Evolutionary conservation across 805 yeast genomes (phyloP).

Genomic region (Kuraishia floccosa): DNA sequence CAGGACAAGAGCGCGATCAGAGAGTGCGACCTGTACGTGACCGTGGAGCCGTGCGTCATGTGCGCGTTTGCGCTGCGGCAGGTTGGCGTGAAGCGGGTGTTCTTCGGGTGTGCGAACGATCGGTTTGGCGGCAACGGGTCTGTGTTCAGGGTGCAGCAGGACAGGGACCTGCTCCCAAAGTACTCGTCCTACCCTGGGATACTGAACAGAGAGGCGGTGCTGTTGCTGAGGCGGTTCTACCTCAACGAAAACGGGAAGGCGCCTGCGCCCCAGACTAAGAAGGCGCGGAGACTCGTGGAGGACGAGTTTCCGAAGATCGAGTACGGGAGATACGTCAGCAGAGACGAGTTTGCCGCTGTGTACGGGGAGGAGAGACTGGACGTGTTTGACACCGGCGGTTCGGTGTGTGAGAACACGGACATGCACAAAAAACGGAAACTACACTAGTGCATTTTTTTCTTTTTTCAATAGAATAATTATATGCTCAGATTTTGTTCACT

Average conservation of each 20-base stretch:
- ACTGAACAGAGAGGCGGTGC: slow-evolving; percentile 69
- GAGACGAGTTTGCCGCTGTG: slow-evolving; percentile 34
- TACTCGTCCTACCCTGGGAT: slow-evolving; percentile 70
- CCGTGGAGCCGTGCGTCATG: slow-evolving; percentile 98
- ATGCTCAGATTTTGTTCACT: background rate
- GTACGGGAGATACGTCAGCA: slow-evolving; percentile 40
- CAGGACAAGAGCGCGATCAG: slow-evolving; percentile 28
- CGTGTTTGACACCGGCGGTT: background rate
- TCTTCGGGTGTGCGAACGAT: slow-evolving; percentile 91
- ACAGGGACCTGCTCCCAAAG: slow-evolving; percentile 11
- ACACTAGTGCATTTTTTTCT: no score
- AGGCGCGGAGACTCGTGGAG: slow-evolving; percentile 46
- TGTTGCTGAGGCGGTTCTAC: slow-evolving; percentile 73
- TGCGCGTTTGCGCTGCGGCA: slow-evolving; percentile 90
- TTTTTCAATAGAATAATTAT: no score
- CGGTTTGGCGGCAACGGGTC: slow-evolving; percentile 96
- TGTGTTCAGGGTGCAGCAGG: slow-evolving; percentile 21
- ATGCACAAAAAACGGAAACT: no score
- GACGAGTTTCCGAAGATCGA: slow-evolving; percentile 49
- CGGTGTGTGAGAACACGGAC: no score
- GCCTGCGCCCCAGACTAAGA: slow-evolving; percentile 69
- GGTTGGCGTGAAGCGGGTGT: slow-evolving; percentile 58
- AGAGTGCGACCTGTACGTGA: slow-evolving; percentile 69
- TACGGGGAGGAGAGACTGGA: slow-evolving; percentile 31
- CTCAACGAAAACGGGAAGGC: slow-evolving; percentile 78